phyloP scores from a whole-genome alignment of 78 protist genomes.

The Dictyostelium citrinum region DNA sequence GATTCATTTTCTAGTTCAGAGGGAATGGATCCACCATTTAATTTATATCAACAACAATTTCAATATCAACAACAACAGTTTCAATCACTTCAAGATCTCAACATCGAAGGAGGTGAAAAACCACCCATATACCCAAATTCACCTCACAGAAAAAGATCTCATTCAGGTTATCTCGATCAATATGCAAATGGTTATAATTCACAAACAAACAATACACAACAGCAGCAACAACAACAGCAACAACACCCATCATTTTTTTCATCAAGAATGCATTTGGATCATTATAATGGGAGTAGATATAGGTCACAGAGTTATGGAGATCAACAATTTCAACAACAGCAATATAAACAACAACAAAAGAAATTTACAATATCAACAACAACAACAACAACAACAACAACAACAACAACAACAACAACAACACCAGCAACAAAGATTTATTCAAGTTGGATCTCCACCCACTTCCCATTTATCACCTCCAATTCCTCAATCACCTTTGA shows the following conservation, averaged over 20 bases:
- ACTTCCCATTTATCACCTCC: conserved; percentile 44
- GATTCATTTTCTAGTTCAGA: conserved; percentile 3
- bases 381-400: background rate
- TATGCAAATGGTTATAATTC: background rate
- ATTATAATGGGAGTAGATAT: conserved; percentile 16
- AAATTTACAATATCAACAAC: conserved; percentile 27
- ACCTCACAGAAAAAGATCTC: conserved; percentile 77
- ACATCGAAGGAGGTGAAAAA: conserved; percentile 11
- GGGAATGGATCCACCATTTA: background rate
- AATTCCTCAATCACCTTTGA: conserved; percentile 46
- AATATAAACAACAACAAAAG: conserved; percentile 12
- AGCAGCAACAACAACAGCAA: background rate
- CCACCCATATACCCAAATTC: conserved; percentile 67
- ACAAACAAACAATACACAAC: background rate
- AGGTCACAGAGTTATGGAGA: conserved; percentile 74
- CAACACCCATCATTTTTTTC: background rate
- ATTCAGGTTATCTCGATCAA: conserved; percentile 27
- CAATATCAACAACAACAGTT: background rate
- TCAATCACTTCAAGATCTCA: background rate
- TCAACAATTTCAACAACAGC: conserved; percentile 26
- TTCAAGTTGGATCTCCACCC: background rate
- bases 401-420: conserved; percentile 9
- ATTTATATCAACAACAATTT: conserved; percentile 5
- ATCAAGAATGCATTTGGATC: conserved; percentile 57
- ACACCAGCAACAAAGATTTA: conserved; percentile 25